These are phyloP conservation scores for Priceomyces fermenticarens DNA, from an alignment of 805 yeast genomes.

Conservation along the genomic window DNA sequence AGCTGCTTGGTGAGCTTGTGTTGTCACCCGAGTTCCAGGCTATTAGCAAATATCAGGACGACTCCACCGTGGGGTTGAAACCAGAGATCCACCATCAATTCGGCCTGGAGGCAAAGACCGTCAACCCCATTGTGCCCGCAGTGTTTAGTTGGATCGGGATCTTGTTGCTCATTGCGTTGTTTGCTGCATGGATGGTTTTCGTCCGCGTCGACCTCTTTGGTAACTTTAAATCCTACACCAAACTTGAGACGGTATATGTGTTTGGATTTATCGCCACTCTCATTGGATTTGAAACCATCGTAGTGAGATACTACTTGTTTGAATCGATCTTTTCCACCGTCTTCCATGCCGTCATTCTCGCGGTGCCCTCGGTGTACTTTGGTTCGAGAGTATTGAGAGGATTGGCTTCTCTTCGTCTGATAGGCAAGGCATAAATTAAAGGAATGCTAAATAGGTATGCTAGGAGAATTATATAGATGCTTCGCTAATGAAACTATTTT, in stretches of 20 bases:
- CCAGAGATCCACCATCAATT: conserved; percentile 68
- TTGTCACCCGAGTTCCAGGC: conserved; percentile 25
- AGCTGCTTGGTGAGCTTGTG: conserved; percentile 26
- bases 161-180: conserved; percentile 38
- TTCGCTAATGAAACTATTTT: conserved; percentile 40
- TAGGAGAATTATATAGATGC: conserved; percentile 3
- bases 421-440: conserved; percentile 20
- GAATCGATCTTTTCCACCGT: conserved; percentile 61
- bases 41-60: conserved; percentile 19
- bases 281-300: conserved; percentile 49
- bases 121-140: conserved; percentile 49
- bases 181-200: conserved; percentile 41
- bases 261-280: conserved; percentile 48
- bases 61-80: conserved; percentile 42
- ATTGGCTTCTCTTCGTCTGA: conserved; percentile 30
- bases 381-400: conserved; percentile 67
- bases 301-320: conserved; percentile 56
- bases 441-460: background rate
- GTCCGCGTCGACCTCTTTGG: conserved; percentile 28
- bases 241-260: conserved; percentile 32
- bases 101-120: conserved; percentile 50
- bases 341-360: conserved; percentile 44
- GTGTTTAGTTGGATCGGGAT: conserved; percentile 46
- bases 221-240: conserved; percentile 32
- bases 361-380: conserved; percentile 52